Evolutionary conservation across 2,329 filamentous ascomycete genomes (phyloP), one percentile per base, ranked within the genome.

Genomic region (Cladosporium sp.): DNA sequence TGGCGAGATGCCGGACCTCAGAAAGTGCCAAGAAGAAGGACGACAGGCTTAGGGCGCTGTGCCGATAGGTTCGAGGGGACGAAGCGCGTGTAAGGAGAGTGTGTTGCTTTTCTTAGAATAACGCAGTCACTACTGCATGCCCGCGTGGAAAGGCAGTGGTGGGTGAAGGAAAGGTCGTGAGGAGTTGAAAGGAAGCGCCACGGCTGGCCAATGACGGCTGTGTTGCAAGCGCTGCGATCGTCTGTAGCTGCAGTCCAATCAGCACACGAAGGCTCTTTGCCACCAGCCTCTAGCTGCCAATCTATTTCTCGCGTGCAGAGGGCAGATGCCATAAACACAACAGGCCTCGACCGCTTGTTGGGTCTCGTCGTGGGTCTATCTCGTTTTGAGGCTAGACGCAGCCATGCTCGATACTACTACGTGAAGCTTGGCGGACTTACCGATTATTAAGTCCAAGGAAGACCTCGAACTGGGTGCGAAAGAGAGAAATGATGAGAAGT

Each of bases 1-100:
- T 72, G 71, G 73, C 67, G 71, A 74, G 72, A 75, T 74, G 55
- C 72, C 73, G 70, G 73, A 73, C 73, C 73, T 67, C 68, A 72
- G 66, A 63, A 69, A 67, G 72, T 73, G 73, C 71, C 70, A 72
- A 71, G 69, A 69, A 60, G 67, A 70, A 69, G 55, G 72, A 67
- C 69, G 70, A 68, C 65, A 67, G 66, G 70, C 68, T 69, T 68
- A 31, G 52, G 68, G 69, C 65, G 68, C 67, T 35, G 63, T 57
- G 65, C 49, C 58, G 65, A 66, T 65, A 65, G 62, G 67, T 62
- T 68, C 69, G 65, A 66, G 68, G 59, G 46, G 66, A 57, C 21
- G 62, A 61, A 31, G 62, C 56, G 64, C 56, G 58, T 64, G 44
- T 53, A 66, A 66, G 64, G 65, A 61, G 62, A 64, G 67, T 67